These are phyloP conservation scores for Chamaecrista fasciculata DNA, from an alignment of 306 rosid species.

Conservation along the genomic window DNA sequence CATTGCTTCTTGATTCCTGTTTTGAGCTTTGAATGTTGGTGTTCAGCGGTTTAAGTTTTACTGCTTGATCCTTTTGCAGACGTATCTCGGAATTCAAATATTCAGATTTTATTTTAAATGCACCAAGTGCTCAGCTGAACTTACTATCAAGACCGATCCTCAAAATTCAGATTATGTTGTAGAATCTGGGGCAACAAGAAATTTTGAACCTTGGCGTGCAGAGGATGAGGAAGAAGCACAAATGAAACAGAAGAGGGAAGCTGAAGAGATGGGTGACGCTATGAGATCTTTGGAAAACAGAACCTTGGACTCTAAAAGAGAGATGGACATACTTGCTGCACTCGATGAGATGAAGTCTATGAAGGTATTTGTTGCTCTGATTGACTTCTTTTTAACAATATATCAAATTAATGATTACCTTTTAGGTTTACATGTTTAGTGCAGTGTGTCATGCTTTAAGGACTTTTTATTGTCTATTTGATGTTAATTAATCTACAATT, in stretches of 20 bases:
- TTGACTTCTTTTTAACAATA: not conserved
- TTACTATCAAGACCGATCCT: slow-evolving; percentile 85
- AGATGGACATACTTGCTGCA: slow-evolving; percentile 78
- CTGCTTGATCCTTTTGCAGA: slow-evolving; percentile 45
- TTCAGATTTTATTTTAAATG: slow-evolving; percentile 87
- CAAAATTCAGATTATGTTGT: slow-evolving; percentile 85
- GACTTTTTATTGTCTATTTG: not conserved
- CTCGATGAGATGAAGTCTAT: slow-evolving; percentile 97
- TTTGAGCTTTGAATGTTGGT: slow-evolving; percentile 6
- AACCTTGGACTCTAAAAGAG: slow-evolving; percentile 81
- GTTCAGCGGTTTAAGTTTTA: not conserved
- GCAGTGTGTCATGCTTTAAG: not conserved
- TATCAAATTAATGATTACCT: slow-evolving; percentile 7
- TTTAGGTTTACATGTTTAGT: slow-evolving; percentile 2
- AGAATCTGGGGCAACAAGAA: slow-evolving; percentile 69
- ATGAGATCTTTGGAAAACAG: slow-evolving; percentile 86
- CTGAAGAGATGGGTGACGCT: slow-evolving; percentile 87
- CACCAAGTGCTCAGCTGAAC: slow-evolving; percentile 85
- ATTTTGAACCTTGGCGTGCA: slow-evolving; percentile 71
- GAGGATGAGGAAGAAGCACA: slow-evolving; percentile 69
- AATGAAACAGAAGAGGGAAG: slow-evolving; percentile 50
- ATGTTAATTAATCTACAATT: not conserved
- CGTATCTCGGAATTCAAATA: slow-evolving; percentile 81
- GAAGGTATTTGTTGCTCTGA: slow-evolving; percentile 55
- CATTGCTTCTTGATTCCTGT: slow-evolving; percentile 8